Percentiles rank a stretch among this genome's conserved stretches.
These are phyloP conservation scores for Cercophora newfieldiana DNA, from an alignment of 495 filamentous ascomycete genomes.

Conservation along the genomic window DNA sequence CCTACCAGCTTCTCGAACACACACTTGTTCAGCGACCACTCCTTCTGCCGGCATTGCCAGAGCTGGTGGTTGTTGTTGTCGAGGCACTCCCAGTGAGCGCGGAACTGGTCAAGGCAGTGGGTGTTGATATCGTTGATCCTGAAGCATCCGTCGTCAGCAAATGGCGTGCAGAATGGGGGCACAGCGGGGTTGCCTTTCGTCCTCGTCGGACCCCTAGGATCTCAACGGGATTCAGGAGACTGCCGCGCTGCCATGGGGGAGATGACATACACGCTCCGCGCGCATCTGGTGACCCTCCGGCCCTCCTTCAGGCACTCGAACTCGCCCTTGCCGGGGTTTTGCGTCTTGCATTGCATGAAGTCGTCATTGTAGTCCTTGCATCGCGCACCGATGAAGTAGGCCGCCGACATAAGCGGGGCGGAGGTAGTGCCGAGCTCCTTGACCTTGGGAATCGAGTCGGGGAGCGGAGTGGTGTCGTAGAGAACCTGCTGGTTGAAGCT, in stretches of 20 bases:
- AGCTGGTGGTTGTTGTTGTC: constrained; percentile 97
- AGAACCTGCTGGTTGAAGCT: constrained; percentile 94
- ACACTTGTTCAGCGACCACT: constrained; percentile 86
- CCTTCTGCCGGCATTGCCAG: constrained; percentile 80
- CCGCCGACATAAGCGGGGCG: constrained; percentile 84
- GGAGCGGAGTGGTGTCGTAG: constrained; percentile 94
- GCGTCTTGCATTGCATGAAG: constrained; percentile 98
- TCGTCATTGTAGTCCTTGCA: constrained; percentile 97
- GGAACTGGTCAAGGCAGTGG: constrained; percentile 86
- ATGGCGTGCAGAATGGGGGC: background rate
- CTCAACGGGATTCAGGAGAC: background rate
- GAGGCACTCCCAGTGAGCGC: constrained; percentile 88
- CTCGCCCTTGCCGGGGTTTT: constrained; percentile 83
- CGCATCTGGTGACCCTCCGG: constrained; percentile 92
- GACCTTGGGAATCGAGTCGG: constrained; percentile 84
- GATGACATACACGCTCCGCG: constrained; percentile 83
- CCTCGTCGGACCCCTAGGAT: background rate
- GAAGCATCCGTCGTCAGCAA: background rate
- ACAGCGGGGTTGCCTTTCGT: background rate
- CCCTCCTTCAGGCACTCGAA: constrained; percentile 95
- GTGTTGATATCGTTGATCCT: constrained; percentile 96
- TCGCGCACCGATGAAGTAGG: constrained; percentile 96
- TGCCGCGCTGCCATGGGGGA: background rate
- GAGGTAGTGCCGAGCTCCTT: constrained; percentile 88
- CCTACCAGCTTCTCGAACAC: constrained; percentile 93